Conservation (phyloP, 1,284 basidiomycete genomes). For the Vanrija sp. region DNA sequence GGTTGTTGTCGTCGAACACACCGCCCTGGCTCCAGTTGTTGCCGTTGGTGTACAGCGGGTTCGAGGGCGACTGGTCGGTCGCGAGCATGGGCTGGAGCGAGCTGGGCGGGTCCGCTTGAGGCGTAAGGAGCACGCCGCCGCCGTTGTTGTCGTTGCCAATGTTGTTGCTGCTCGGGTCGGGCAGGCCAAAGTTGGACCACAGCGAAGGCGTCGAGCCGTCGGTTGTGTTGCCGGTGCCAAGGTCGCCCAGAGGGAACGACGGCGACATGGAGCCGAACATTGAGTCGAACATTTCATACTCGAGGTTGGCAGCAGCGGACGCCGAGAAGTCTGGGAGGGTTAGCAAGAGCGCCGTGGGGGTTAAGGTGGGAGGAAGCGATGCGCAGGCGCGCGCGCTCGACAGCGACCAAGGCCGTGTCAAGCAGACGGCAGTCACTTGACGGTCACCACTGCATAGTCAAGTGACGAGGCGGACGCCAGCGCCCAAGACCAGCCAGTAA, state of each 20-base stretch:
- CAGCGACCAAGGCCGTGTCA: too few species aligned
- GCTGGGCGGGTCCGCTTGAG: neutral
- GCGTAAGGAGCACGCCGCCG: conserved; percentile 1
- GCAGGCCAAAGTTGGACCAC: conserved; percentile 17
- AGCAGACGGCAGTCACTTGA: too few species aligned
- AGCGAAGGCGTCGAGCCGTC: conserved; percentile 15
- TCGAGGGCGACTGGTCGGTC: conserved; percentile 3
- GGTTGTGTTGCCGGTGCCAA: conserved; percentile 9
- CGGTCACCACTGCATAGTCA: too few species aligned
- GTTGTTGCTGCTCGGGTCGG: conserved; percentile 4
- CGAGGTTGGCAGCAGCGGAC: conserved; percentile 24
- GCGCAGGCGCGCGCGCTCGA: neutral
- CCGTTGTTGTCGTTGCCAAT: neutral
- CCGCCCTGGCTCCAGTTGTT: neutral
- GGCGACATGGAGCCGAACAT: conserved; percentile 42
- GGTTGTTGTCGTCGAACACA: neutral
- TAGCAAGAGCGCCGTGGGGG: neutral
- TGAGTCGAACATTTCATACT: conserved; percentile 44
- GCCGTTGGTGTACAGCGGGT: conserved; percentile 1
- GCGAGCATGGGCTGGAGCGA: conserved; percentile 5
- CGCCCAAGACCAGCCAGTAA: too few species aligned
- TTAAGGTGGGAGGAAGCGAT: neutral
- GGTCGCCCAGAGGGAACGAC: conserved; percentile 26
- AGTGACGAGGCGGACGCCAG: too few species aligned
- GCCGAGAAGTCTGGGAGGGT: conserved; percentile 12